Conservation (phyloP, 176 grass and related monocot genomes). For the Eragrostis curvula region DNA sequence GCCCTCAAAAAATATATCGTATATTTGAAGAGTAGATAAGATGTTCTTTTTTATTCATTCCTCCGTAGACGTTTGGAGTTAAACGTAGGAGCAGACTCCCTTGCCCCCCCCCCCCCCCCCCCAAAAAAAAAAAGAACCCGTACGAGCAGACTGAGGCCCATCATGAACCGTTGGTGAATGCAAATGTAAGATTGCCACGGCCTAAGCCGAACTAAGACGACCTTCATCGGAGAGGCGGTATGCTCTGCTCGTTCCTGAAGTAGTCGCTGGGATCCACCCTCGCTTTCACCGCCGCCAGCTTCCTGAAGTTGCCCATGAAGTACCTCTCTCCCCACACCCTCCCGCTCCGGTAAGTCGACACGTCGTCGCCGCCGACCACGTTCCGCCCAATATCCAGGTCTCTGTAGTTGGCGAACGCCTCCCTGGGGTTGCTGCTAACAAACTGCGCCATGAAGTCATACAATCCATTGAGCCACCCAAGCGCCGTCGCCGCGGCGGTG, state of each 20-base stretch:
- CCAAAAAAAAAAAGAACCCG: too few species aligned
- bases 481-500: not conserved
- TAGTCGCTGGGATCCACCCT: conserved; percentile 41
- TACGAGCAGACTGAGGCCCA: too few species aligned
- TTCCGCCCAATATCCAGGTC: conserved; percentile 54
- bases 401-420: conserved; percentile 49
- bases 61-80: too few species aligned
- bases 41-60: too few species aligned
- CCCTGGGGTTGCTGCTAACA: conserved; percentile 41
- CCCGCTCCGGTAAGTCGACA: conserved; percentile 36
- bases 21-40: too few species aligned
- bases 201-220: not conserved
- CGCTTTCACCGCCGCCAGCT: conserved; percentile 38
- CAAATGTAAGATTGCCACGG: too few species aligned
- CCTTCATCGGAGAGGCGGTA: conserved; percentile 26
- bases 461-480: conserved; percentile 4
- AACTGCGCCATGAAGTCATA: conserved; percentile 21
- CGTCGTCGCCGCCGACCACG: conserved; percentile 7
- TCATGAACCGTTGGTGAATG: too few species aligned
- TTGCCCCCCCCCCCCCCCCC: too few species aligned
- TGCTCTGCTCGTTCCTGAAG: conserved; percentile 53
- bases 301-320: conserved; percentile 47
- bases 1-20: too few species aligned
- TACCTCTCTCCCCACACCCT: conserved; percentile 35
- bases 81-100: too few species aligned